Evolutionary conservation across 768 basidiomycete genomes (phyloP).

Genomic region (Sarcodon sp.): DNA sequence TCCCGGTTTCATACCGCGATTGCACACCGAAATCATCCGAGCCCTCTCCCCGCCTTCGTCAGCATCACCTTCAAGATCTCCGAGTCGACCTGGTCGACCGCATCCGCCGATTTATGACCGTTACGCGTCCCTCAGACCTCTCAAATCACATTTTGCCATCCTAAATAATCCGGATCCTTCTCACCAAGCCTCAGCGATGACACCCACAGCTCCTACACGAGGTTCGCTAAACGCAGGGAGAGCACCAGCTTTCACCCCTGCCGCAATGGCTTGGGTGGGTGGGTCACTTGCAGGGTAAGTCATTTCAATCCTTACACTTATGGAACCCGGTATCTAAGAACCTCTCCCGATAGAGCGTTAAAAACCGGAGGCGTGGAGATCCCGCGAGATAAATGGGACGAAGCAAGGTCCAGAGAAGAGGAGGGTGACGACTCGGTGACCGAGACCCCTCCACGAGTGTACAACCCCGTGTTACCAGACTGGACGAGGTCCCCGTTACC

Average conservation of each 20-base stretch:
- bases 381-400: conserved; percentile 78
- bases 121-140: conserved; percentile 59
- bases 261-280: conserved; percentile 82
- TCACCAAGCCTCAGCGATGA: conserved; percentile 12
- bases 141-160: conserved; percentile 65
- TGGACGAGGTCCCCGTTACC: conserved; percentile 65
- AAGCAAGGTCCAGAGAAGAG: conserved; percentile 32
- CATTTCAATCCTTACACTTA: not conserved
- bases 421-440: conserved; percentile 8
- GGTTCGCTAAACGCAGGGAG: conserved; percentile 41
- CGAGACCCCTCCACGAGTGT: conserved; percentile 11
- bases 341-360: conserved; percentile 38
- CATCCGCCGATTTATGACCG: conserved; percentile 51
- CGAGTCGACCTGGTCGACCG: conserved; percentile 21
- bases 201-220: conserved; percentile 37
- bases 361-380: conserved; percentile 84
- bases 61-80: not conserved
- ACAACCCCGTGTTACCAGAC: conserved; percentile 45
- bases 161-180: conserved; percentile 73
- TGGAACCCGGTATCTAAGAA: not conserved
- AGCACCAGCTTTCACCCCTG: conserved; percentile 80
- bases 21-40: conserved; percentile 67
- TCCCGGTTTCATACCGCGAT: conserved; percentile 83
- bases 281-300: conserved; percentile 85
- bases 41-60: conserved; percentile 33